phyloP scores from a whole-genome alignment of 176 grass and related monocot genomes.

The Poa pratensis region DNA sequence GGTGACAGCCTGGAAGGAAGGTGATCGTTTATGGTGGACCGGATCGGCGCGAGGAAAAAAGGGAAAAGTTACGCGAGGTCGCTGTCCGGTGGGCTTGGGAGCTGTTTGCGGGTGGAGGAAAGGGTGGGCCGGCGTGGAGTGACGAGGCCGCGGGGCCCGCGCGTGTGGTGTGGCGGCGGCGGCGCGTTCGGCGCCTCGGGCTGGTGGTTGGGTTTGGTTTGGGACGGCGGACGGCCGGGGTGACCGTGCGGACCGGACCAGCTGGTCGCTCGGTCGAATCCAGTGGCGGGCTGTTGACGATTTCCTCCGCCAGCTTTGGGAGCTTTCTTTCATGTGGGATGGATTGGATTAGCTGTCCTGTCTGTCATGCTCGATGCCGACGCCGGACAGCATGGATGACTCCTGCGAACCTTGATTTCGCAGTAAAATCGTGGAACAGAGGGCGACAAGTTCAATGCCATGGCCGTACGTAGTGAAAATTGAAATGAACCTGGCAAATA shows the following conservation, averaged over 20 bases:
- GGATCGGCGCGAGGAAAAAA: background rate
- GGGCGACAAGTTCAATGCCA: background rate
- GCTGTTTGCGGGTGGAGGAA: background rate
- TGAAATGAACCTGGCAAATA: too few species aligned
- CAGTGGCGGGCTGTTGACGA: background rate
- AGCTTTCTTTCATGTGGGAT: background rate
- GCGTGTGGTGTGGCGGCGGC: background rate
- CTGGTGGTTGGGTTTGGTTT: background rate
- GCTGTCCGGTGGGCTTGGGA: background rate
- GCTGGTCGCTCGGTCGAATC: background rate
- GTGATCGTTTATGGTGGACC: constrained; percentile 6
- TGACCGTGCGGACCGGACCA: background rate
- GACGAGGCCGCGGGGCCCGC: constrained; percentile 8
- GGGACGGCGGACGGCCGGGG: background rate
- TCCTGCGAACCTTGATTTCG: background rate
- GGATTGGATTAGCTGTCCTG: background rate
- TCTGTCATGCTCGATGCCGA: background rate
- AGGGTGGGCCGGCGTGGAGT: constrained; percentile 22
- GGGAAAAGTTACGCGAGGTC: background rate
- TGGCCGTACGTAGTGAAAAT: too few species aligned
- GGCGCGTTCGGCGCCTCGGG: background rate
- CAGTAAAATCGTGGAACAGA: background rate
- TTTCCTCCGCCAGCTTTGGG: background rate
- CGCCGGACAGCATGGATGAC: background rate
- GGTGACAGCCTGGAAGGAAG: constrained; percentile 37